Conservation (phyloP, 495 filamentous ascomycete genomes). For the Podospora comata region DNA sequence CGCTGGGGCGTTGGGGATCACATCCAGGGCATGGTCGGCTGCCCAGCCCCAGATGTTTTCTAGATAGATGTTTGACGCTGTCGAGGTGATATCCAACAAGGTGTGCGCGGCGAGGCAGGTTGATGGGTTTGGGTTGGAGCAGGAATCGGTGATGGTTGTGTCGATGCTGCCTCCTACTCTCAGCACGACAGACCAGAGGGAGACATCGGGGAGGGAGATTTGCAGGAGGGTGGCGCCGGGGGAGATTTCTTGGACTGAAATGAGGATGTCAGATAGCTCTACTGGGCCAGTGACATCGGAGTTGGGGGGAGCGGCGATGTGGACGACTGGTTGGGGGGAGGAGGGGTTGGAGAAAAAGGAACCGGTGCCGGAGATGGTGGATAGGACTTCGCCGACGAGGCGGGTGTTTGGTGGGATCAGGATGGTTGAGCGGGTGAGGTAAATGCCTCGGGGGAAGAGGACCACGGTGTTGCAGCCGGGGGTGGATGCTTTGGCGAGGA, state of each 20-base stretch:
- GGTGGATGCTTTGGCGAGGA: slow-evolving; percentile 34
- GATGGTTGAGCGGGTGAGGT: slow-evolving; percentile 46
- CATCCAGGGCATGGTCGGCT: slow-evolving; percentile 50
- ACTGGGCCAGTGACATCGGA: slow-evolving; percentile 52
- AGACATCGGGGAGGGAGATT: slow-evolving; percentile 50
- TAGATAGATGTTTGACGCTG: slow-evolving; percentile 44
- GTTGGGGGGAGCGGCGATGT: slow-evolving; percentile 44
- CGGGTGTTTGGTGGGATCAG: slow-evolving; percentile 54
- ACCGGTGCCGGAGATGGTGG: slow-evolving; percentile 46
- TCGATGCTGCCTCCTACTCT: slow-evolving; percentile 56
- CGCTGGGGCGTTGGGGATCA: slow-evolving; percentile 18
- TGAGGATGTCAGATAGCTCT: slow-evolving; percentile 56
- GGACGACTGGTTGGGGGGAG: slow-evolving; percentile 53
- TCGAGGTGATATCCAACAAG: slow-evolving; percentile 47
- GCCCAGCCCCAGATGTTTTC: slow-evolving; percentile 60
- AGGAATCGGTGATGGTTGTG: slow-evolving; percentile 41
- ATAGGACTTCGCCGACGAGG: slow-evolving; percentile 46
- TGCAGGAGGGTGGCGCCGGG: slow-evolving; percentile 51
- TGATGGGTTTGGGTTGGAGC: slow-evolving; percentile 29
- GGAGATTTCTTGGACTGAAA: slow-evolving; percentile 50
- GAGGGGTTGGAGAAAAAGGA: slow-evolving; percentile 48
- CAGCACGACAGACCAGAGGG: slow-evolving; percentile 55
- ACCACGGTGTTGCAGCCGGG: slow-evolving; percentile 33
- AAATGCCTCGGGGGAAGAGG: slow-evolving; percentile 48
- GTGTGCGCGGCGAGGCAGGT: slow-evolving; percentile 52